Conservation (phyloP, 225 moss, liverwort and hornwort genomes). For the Bryoerythrophyllum caledonicum region DNA sequence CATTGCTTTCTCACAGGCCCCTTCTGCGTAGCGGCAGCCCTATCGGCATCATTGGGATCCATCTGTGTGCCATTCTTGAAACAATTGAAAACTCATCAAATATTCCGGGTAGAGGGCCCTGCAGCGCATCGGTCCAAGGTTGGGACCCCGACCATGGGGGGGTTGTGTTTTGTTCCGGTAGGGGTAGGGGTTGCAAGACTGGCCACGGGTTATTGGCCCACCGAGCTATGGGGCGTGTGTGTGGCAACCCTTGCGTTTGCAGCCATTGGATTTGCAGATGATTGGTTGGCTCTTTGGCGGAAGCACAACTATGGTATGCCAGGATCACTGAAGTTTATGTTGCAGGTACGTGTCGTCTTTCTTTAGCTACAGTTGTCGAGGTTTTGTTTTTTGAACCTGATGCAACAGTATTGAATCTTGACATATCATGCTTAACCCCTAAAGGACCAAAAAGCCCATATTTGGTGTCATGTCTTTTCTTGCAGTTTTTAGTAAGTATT, state of each 20-base stretch:
- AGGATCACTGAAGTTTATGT: conserved; percentile 70
- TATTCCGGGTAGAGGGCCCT: conserved; percentile 83
- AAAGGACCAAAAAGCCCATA: too few species aligned
- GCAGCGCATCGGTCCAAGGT: conserved; percentile 64
- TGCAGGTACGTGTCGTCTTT: conserved; percentile 58
- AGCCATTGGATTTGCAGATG: conserved; percentile 81
- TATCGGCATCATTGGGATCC: conserved; percentile 64
- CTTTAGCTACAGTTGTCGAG: not conserved
- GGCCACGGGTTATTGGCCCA: conserved; percentile 54
- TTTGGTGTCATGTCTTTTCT: too few species aligned
- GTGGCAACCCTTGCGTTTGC: conserved; percentile 75
- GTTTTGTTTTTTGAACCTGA: too few species aligned
- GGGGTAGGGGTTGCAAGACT: conserved; percentile 76
- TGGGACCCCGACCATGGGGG: conserved; percentile 94
- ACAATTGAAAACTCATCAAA: conserved; percentile 63
- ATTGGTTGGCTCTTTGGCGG: conserved; percentile 70
- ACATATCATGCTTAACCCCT: too few species aligned
- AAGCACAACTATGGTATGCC: conserved; percentile 90
- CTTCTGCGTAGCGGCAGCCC: conserved; percentile 66
- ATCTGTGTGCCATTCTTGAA: conserved; percentile 72
- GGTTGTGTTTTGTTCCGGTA: conserved; percentile 76
- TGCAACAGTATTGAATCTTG: too few species aligned
- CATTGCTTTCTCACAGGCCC: conserved; percentile 70
- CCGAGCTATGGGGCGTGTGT: conserved; percentile 73
- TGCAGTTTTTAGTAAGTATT: too few species aligned